Evolutionary conservation across 1,284 basidiomycete genomes (phyloP).

Genomic region (Ustanciosporium gigantosporum): DNA sequence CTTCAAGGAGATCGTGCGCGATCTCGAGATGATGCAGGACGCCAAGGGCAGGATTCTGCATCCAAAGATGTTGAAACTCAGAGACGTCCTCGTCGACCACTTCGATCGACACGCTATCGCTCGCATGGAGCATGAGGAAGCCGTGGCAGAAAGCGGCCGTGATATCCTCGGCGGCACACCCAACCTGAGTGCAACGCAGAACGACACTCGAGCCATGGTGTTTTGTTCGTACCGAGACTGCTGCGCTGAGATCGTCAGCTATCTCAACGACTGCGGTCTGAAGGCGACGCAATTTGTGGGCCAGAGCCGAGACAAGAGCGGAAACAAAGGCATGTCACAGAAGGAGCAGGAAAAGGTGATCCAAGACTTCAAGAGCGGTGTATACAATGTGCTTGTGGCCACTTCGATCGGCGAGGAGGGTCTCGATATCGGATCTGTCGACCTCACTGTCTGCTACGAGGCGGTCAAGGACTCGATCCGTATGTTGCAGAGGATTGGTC

Average conservation of each 20-base stretch:
- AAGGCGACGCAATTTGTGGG: slow-evolving; percentile 86
- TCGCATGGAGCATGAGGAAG: slow-evolving; percentile 74
- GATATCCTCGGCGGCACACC: slow-evolving; percentile 55
- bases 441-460: slow-evolving; percentile 95
- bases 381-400: slow-evolving; percentile 89
- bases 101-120: slow-evolving; percentile 33
- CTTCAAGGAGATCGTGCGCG: slow-evolving; percentile 70
- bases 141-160: slow-evolving; percentile 24
- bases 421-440: slow-evolving; percentile 98
- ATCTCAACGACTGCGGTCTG: slow-evolving; percentile 65
- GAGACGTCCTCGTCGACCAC: slow-evolving; percentile 44
- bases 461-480: slow-evolving; percentile 94
- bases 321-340: slow-evolving; percentile 84
- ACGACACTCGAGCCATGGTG: slow-evolving; percentile 84
- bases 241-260: slow-evolving; percentile 82
- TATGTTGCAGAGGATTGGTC: slow-evolving; percentile 93
- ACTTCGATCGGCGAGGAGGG: slow-evolving; percentile 99
- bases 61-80: slow-evolving; percentile 87
- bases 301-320: slow-evolving; percentile 81
- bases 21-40: slow-evolving; percentile 66
- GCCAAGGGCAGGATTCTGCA: slow-evolving; percentile 70
- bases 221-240: slow-evolving; percentile 87
- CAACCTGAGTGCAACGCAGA: slow-evolving; percentile 7
- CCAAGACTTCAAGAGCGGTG: slow-evolving; percentile 80
- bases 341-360: slow-evolving; percentile 90